These are phyloP conservation scores for Stemphylium lycopersici DNA, from an alignment of 2,329 filamentous ascomycete genomes.

Conservation along the genomic window DNA sequence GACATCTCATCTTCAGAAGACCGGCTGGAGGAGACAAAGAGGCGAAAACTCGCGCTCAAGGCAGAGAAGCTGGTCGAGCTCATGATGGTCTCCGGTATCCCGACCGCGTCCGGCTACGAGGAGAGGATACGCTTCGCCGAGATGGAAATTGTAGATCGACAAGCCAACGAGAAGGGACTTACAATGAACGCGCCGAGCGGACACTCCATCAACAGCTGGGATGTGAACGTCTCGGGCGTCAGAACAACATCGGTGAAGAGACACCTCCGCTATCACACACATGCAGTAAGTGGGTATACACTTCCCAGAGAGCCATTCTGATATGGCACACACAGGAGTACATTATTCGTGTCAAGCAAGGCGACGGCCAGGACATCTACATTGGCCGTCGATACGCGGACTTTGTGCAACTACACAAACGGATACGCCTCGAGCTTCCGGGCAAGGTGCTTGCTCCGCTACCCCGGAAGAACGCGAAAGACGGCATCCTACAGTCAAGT, in stretches of 20 bases:
- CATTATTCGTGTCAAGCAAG: constrained; percentile 80
- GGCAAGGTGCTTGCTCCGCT: constrained; percentile 87
- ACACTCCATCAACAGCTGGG: constrained; percentile 93
- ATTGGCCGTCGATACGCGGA: constrained; percentile 88
- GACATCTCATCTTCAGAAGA: constrained; percentile 97
- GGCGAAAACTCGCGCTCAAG: constrained; percentile 88
- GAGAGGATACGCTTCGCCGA: constrained; percentile 96
- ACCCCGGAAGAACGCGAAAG: constrained; percentile 89
- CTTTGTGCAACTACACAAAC: constrained; percentile 80
- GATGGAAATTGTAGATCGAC: constrained; percentile 92
- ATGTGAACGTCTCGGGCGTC: constrained; percentile 92
- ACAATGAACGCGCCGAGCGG: constrained; percentile 88
- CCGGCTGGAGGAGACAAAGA: constrained; percentile 92
- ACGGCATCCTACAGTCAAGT: constrained; percentile 64
- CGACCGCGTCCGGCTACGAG: constrained; percentile 95
- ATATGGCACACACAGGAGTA: constrained; percentile 69
- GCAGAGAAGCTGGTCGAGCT: constrained; percentile 94
- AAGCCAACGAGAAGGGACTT: constrained; percentile 88
- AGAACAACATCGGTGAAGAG: constrained; percentile 80
- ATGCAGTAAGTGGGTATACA: constrained; percentile 68
- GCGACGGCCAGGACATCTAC: constrained; percentile 76
- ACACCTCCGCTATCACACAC: constrained; percentile 86
- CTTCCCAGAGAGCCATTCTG: not conserved
- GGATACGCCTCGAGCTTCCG: constrained; percentile 81
- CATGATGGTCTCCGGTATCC: constrained; percentile 99